Evolutionary conservation across 2,329 filamentous ascomycete species (phyloP).

Genomic region (Colletotrichum aenigma): DNA sequence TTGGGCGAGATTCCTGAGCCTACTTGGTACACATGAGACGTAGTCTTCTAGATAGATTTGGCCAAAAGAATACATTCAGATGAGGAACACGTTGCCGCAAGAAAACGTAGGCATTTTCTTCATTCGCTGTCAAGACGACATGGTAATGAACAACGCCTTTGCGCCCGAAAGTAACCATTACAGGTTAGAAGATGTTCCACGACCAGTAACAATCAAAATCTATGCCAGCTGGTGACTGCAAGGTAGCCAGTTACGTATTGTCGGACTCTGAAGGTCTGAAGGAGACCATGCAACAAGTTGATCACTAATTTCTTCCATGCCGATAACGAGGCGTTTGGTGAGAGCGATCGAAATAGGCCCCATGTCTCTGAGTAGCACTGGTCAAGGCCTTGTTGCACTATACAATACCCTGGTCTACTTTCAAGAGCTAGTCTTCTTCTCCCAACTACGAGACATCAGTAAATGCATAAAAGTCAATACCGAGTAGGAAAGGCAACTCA

Average conservation of each 20-base stretch:
- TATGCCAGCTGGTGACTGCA: not conserved
- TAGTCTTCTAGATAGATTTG: not conserved
- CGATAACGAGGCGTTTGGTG: not conserved
- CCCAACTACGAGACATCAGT: not conserved
- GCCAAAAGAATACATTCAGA: not conserved
- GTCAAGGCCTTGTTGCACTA: not conserved
- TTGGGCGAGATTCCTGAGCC: conserved; percentile 61
- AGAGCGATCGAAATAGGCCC: not conserved
- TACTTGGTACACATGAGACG: conserved; percentile 62
- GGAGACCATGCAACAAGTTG: not conserved
- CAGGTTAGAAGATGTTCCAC: not conserved
- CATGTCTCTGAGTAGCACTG: not conserved
- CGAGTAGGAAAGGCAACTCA: conserved; percentile 30
- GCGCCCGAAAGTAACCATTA: rapidly evolving
- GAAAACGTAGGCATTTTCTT: not conserved
- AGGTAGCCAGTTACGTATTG: not conserved
- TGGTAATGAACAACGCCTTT: not conserved
- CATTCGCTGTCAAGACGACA: not conserved
- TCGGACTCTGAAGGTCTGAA: not conserved
- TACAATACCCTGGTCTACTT: too few species aligned
- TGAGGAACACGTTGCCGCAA: not conserved
- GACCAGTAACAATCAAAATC: not conserved
- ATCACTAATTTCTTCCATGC: not conserved
- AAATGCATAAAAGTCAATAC: not conserved
- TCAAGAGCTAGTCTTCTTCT: conserved; percentile 12